These are phyloP conservation scores for Balakata baccata DNA, from an alignment of 345 rosid species.

Conservation along the genomic window DNA sequence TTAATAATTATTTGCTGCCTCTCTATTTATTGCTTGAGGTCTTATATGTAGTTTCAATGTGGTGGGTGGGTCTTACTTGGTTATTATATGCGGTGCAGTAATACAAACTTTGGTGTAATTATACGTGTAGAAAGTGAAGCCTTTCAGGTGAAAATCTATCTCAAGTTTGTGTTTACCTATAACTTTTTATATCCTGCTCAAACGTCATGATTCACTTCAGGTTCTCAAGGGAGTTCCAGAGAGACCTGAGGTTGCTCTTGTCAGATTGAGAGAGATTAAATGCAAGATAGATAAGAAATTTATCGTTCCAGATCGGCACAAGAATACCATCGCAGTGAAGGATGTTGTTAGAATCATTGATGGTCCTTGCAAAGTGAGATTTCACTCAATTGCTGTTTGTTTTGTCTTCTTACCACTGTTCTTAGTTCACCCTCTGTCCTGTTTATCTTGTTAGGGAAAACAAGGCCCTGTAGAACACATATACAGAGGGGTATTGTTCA, in stretches of 20 bases:
- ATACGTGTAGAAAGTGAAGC: slow-evolving; percentile 97
- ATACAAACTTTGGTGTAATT: slow-evolving; percentile 80
- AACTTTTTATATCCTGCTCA: background rate
- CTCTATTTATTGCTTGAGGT: slow-evolving; percentile 1
- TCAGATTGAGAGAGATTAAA: slow-evolving; percentile 89
- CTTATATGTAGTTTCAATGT: slow-evolving; percentile 14
- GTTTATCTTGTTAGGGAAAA: slow-evolving; percentile 54
- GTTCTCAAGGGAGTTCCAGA: slow-evolving; percentile 94
- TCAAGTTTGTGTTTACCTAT: slow-evolving; percentile 9
- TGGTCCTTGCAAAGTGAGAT: slow-evolving; percentile 85
- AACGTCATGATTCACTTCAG: slow-evolving; percentile 29
- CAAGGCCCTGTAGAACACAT: slow-evolving; percentile 96
- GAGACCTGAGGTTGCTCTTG: slow-evolving; percentile 76
- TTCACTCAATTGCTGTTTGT: background rate
- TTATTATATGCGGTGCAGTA: slow-evolving; percentile 45
- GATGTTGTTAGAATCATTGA: slow-evolving; percentile 78
- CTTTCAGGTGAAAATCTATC: slow-evolving; percentile 54
- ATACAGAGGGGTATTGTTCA: slow-evolving; percentile 63
- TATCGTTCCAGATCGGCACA: slow-evolving; percentile 62
- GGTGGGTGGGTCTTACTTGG: slow-evolving; percentile 16
- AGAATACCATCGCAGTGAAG: slow-evolving; percentile 65
- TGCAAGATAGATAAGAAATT: slow-evolving; percentile 79
- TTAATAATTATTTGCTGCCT: slow-evolving; percentile 31
- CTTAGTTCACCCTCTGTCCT: slow-evolving; percentile 9
- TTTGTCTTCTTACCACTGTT: background rate